Percentiles rank a stretch among this genome's conserved stretches.
Evolutionary conservation across 139 green algal genomes (phyloP).

Genomic region (Spirogloea muscicola): DNA sequence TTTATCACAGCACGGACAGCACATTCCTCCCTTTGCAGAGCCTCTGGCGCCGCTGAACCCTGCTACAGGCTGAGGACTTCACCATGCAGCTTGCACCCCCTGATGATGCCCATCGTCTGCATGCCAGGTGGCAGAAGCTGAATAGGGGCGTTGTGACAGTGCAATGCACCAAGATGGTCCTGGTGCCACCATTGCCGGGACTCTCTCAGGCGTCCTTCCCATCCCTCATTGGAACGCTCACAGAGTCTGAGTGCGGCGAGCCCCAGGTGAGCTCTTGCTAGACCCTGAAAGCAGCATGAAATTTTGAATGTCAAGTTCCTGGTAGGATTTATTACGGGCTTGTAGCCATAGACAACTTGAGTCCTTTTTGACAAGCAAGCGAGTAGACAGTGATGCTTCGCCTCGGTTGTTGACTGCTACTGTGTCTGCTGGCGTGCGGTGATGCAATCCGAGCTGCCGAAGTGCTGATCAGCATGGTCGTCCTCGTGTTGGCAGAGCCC

Average conservation of each 20-base stretch:
- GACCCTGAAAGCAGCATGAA: not conserved
- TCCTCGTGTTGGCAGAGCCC: not conserved
- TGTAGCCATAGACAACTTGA: too few relatives aligned
- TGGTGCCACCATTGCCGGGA: conserved; percentile 24
- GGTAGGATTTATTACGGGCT: too few relatives aligned
- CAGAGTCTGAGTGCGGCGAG: not conserved
- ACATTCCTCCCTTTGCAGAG: too few relatives aligned
- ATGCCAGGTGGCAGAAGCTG: conserved; percentile 34
- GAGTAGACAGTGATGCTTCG: not conserved
- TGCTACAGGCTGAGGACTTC: too few relatives aligned
- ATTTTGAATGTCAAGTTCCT: too few relatives aligned
- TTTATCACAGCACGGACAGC: too few relatives aligned
- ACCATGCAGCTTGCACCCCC: too few relatives aligned
- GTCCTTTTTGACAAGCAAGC: not conserved
- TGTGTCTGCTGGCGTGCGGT: not conserved
- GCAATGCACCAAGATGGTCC: conserved; percentile 35
- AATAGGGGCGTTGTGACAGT: not conserved
- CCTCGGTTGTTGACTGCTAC: not conserved
- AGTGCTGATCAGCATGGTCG: not conserved
- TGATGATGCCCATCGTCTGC: too few relatives aligned
- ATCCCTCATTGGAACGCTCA: not conserved
- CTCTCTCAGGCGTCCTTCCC: conserved; percentile 5
- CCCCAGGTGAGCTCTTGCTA: not conserved
- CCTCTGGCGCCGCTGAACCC: too few relatives aligned
- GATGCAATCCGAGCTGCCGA: not conserved